Evolutionary conservation across 1,284 basidiomycete genomes (phyloP).

Genomic region (Wallemia ichthyophaga): DNA sequence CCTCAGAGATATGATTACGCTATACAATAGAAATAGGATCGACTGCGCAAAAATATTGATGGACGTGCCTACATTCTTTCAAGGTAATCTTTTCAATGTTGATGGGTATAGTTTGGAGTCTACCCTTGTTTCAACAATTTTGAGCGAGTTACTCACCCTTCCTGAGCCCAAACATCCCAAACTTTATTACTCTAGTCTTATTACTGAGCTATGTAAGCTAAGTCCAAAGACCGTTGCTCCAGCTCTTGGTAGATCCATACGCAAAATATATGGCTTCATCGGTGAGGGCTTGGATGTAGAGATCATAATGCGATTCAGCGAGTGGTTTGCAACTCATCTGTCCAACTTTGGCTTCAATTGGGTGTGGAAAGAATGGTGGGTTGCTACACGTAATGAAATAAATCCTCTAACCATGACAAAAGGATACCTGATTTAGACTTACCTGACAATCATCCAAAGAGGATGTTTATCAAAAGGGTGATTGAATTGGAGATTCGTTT

Average conservation of each 20-base stretch:
- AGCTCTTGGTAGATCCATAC: conserved; percentile 77
- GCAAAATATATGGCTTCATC: conserved; percentile 48
- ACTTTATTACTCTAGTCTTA: conserved; percentile 60
- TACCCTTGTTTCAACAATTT: conserved; percentile 22
- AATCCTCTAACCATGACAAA: not conserved
- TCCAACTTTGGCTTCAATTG: conserved; percentile 94
- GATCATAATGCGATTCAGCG: conserved; percentile 43
- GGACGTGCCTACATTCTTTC: not conserved
- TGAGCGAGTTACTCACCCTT: conserved; percentile 42
- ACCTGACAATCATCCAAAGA: conserved; percentile 43
- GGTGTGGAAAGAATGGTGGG: conserved; percentile 99
- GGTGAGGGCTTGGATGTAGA: conserved; percentile 48
- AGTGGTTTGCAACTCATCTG: conserved; percentile 90
- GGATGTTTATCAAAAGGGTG: conserved; percentile 58
- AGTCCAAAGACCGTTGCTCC: conserved; percentile 76
- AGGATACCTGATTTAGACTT: conserved; percentile 64
- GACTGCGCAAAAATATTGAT: not conserved
- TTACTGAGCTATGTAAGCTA: conserved; percentile 78
- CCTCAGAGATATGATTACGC: not conserved
- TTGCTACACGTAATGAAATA: conserved; percentile 4
- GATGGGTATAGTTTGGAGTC: conserved; percentile 2
- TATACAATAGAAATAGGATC: not conserved
- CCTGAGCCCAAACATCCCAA: conserved; percentile 46
- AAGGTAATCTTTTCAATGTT: not conserved
- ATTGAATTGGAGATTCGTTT: conserved; percentile 71